These are phyloP conservation scores for Kazachstania psychrophila DNA, from an alignment of 805 yeast genomes.

Conservation along the genomic window DNA sequence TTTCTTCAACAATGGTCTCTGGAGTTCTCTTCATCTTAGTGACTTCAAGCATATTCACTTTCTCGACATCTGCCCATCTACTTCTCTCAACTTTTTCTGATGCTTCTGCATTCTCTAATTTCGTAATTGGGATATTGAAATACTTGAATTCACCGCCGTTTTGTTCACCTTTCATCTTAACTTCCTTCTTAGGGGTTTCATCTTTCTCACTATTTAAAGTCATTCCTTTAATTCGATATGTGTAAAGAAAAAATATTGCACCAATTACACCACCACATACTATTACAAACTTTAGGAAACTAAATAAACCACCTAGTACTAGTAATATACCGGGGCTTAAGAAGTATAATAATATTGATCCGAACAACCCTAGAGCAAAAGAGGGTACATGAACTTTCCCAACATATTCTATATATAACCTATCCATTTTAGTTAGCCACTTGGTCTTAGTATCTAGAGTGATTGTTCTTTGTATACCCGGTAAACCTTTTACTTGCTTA, in stretches of 20 bases:
- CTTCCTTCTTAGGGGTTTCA: background rate
- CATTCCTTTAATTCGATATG: background rate
- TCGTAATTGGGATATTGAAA: slow-evolving; percentile 21
- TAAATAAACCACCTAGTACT: slow-evolving; percentile 20
- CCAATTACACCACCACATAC: slow-evolving; percentile 18
- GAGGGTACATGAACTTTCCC: slow-evolving; percentile 20
- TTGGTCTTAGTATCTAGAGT: background rate
- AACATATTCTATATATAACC: background rate
- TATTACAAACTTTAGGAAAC: slow-evolving; percentile 14
- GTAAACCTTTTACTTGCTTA: no score
- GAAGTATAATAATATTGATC: slow-evolving; percentile 12
- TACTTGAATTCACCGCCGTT: slow-evolving; percentile 16
- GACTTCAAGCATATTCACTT: background rate
- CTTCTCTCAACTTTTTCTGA: background rate
- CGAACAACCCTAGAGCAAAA: slow-evolving; percentile 14
- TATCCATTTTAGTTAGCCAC: background rate
- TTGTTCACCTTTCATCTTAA: background rate
- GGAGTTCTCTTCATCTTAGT: background rate
- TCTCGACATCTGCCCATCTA: background rate
- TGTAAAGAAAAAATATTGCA: slow-evolving; percentile 8
- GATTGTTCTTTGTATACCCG: no score
- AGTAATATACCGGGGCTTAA: slow-evolving; percentile 19
- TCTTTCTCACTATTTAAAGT: background rate
- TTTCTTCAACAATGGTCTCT: background rate
- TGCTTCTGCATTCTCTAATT: slow-evolving; percentile 7